These are phyloP conservation scores for Candida maris DNA, from an alignment of 805 yeast genomes.

Conservation along the genomic window DNA sequence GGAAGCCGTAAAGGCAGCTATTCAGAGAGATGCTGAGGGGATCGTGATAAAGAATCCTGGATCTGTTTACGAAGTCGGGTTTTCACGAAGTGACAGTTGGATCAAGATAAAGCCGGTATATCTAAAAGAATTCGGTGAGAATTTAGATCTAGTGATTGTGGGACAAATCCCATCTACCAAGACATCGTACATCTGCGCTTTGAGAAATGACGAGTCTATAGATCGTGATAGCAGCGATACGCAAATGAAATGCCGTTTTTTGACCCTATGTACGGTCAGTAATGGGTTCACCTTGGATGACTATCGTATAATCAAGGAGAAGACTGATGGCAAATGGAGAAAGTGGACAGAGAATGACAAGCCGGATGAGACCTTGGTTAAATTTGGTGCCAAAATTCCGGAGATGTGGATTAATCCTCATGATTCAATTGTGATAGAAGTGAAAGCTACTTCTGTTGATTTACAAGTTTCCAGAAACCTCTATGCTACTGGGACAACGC, in stretches of 20 bases:
- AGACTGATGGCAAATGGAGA: slow-evolving; percentile 62
- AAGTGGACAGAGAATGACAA: slow-evolving; percentile 30
- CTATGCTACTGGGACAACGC: slow-evolving; percentile 64
- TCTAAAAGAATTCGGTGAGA: slow-evolving; percentile 80
- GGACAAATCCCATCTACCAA: slow-evolving; percentile 77
- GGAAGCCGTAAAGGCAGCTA: slow-evolving; percentile 51
- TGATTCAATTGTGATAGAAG: slow-evolving; percentile 74
- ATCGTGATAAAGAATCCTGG: slow-evolving; percentile 65
- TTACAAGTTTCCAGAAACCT: slow-evolving; percentile 38
- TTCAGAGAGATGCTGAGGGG: slow-evolving; percentile 73
- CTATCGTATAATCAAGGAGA: slow-evolving; percentile 51
- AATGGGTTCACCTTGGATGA: slow-evolving; percentile 75
- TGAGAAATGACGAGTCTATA: slow-evolving; percentile 33
- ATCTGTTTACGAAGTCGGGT: slow-evolving; percentile 58
- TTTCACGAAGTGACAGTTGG: slow-evolving; percentile 61
- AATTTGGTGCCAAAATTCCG: slow-evolving; percentile 62
- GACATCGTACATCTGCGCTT: slow-evolving; percentile 69
- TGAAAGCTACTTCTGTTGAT: slow-evolving; percentile 75
- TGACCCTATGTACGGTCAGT: slow-evolving; percentile 75
- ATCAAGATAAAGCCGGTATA: slow-evolving; percentile 90
- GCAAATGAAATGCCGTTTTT: slow-evolving; percentile 35
- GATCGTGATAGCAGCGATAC: slow-evolving; percentile 9
- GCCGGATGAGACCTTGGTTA: slow-evolving; percentile 41
- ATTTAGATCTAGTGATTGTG: slow-evolving; percentile 72
- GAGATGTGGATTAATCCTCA: slow-evolving; percentile 76